Conservation (phyloP, 1,139 yeast species). For the Lodderomyces oxycetoniae region DNA sequence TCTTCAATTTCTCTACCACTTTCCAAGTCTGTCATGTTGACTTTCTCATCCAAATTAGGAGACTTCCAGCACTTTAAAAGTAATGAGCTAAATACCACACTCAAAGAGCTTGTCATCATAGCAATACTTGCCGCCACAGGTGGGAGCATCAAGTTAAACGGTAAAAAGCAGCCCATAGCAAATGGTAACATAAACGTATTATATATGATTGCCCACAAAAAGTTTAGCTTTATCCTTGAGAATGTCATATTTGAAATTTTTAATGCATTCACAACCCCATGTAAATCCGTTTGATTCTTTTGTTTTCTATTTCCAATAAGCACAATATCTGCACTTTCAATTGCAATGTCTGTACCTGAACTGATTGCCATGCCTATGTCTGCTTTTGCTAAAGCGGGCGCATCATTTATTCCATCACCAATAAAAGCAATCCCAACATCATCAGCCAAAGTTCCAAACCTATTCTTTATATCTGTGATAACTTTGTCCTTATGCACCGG, state of each 20-base stretch:
- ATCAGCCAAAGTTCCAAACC: conserved; percentile 19
- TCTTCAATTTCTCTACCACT: conserved; percentile 14
- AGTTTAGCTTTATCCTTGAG: conserved; percentile 69
- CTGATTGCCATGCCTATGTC: conserved; percentile 89
- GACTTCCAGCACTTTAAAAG: conserved; percentile 61
- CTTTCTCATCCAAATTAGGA: conserved; percentile 22
- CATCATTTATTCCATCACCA: conserved; percentile 97
- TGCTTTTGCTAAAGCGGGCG: conserved; percentile 89
- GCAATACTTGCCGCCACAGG: conserved; percentile 93
- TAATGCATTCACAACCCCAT: conserved; percentile 68
- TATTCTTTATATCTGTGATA: conserved; percentile 52
- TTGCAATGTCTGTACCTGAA: conserved; percentile 92
- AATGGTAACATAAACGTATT: conserved; percentile 87
- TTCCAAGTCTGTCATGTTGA: conserved; percentile 21
- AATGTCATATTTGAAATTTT: conserved; percentile 71
- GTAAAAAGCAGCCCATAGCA: conserved; percentile 88
- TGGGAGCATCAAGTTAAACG: conserved; percentile 70
- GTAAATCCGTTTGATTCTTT: conserved; percentile 43
- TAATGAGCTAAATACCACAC: conserved; percentile 81
- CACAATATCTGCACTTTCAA: conserved; percentile 94
- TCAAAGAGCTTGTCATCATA: conserved; percentile 89
- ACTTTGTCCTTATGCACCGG: conserved; percentile 76
- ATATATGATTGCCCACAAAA: conserved; percentile 82
- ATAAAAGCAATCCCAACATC: conserved; percentile 56
- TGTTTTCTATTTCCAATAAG: conserved; percentile 33